A percentile compares a stretch with the other conserved stretches of the same genome.
Conservation (phyloP, 139 green algal species). For the Chlamydomonas schloesseri region DNA sequence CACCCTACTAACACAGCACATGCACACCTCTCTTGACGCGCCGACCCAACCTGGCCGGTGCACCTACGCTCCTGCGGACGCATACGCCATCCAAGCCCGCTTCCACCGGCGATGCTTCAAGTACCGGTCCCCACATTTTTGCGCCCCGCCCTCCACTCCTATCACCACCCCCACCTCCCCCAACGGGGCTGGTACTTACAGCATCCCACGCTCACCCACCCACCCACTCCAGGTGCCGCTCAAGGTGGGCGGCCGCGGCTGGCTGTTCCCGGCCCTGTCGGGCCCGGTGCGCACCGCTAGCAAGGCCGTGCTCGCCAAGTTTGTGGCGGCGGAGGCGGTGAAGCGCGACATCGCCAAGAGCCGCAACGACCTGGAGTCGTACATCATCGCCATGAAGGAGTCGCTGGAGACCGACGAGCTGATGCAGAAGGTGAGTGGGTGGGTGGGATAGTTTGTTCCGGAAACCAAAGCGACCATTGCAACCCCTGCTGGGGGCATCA, state of each 20-base stretch:
- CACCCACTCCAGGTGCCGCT: conserved; percentile 51
- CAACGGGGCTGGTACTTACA: background rate
- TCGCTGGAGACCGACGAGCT: conserved; percentile 66
- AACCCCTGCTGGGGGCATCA: too few relatives aligned
- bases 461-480: too few relatives aligned
- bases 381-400: conserved; percentile 87
- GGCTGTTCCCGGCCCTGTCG: conserved; percentile 13
- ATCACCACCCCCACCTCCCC: too few relatives aligned
- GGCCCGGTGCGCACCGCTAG: background rate
- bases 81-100: too few relatives aligned
- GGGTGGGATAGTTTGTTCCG: too few relatives aligned
- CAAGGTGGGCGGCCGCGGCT: conserved; percentile 35
- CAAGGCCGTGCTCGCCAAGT: conserved; percentile 29
- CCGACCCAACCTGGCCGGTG: too few relatives aligned
- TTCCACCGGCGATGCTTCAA: too few relatives aligned
- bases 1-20: too few relatives aligned
- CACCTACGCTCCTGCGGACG: too few relatives aligned
- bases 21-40: too few relatives aligned
- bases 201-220: background rate
- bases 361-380: conserved; percentile 93
- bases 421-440: conserved; percentile 59
- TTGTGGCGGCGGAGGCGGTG: conserved; percentile 61
- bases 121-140: too few relatives aligned
- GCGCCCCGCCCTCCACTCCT: too few relatives aligned
- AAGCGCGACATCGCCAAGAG: conserved; percentile 75